Conservation (phyloP, 1,284 basidiomycete genomes). For the Cryptococcus depauperatus region DNA sequence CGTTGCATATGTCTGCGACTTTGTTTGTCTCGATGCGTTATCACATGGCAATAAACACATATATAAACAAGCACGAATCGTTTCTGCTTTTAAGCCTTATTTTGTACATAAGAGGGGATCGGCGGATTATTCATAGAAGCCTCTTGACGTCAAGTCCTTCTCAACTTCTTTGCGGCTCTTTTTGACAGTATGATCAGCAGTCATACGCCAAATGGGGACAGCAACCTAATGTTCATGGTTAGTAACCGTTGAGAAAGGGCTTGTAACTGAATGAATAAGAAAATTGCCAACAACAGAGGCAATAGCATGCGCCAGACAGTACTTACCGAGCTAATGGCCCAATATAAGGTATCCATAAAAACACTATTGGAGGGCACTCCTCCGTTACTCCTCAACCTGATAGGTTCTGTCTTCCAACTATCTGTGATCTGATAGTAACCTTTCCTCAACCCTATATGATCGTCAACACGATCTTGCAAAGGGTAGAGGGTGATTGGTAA, state of each 20-base stretch:
- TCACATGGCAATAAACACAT: too few species aligned
- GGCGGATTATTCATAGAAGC: too few species aligned
- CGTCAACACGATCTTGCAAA: background rate
- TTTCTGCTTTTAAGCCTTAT: too few species aligned
- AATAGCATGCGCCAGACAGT: background rate
- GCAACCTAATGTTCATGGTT: conserved; percentile 31
- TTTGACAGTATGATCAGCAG: conserved; percentile 27
- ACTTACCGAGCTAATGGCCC: conserved; percentile 49
- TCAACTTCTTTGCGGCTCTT: conserved; percentile 14
- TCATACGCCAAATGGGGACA: conserved; percentile 44
- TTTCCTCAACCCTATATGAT: conserved; percentile 55
- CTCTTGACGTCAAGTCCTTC: conserved; percentile 21
- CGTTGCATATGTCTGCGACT: too few species aligned
- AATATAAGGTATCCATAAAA: conserved; percentile 52
- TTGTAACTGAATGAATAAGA: background rate
- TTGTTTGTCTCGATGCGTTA: too few species aligned
- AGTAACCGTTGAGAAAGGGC: too few species aligned
- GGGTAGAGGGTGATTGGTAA: background rate
- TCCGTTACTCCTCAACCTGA: conserved; percentile 63
- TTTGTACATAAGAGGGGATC: too few species aligned
- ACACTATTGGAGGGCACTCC: conserved; percentile 58
- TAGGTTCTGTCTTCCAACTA: conserved; percentile 60
- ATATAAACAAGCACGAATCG: too few species aligned
- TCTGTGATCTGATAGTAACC: conserved; percentile 70
- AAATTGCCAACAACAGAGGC: too few species aligned